Conservation (phyloP, 225 moss, liverwort and hornwort species). For the Pleurozium schreberi region DNA sequence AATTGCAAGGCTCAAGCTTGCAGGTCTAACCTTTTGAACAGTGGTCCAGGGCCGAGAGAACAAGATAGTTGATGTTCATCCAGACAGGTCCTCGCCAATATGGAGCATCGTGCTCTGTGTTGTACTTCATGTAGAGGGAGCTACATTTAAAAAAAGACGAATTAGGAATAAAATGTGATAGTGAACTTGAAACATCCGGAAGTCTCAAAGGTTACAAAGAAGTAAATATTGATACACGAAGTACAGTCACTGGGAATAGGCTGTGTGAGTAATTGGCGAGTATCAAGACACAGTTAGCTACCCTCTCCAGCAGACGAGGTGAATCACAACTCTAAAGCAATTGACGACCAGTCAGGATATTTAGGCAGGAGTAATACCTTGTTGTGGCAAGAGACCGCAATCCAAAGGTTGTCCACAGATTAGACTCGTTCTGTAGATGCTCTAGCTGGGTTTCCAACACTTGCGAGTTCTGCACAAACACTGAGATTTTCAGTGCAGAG, state of each 20-base stretch:
- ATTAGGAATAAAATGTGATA: background rate
- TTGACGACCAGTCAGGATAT: background rate
- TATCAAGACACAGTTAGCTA: background rate
- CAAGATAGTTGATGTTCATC: conserved; percentile 93
- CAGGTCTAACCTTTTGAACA: conserved; percentile 44
- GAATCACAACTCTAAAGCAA: background rate
- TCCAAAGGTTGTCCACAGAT: conserved; percentile 82
- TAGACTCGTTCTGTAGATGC: conserved; percentile 48
- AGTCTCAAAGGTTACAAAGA: background rate
- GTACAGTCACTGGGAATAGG: background rate
- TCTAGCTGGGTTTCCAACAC: conserved; percentile 56
- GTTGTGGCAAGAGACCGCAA: conserved; percentile 76
- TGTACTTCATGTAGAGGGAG: conserved; percentile 81
- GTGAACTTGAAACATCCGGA: background rate
- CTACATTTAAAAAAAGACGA: background rate
- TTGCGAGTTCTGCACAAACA: conserved; percentile 51
- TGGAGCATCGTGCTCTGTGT: conserved; percentile 95
- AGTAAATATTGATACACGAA: background rate
- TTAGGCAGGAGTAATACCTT: conserved; percentile 20
- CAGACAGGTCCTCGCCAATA: conserved; percentile 97
- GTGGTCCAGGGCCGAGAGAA: conserved; percentile 64
- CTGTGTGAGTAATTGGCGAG: background rate
- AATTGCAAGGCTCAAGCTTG: background rate
- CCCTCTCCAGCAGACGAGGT: background rate
- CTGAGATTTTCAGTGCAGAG: background rate